phyloP scores from a whole-genome alignment of 805 yeast species.

The Sugiyamaella marilandica region DNA sequence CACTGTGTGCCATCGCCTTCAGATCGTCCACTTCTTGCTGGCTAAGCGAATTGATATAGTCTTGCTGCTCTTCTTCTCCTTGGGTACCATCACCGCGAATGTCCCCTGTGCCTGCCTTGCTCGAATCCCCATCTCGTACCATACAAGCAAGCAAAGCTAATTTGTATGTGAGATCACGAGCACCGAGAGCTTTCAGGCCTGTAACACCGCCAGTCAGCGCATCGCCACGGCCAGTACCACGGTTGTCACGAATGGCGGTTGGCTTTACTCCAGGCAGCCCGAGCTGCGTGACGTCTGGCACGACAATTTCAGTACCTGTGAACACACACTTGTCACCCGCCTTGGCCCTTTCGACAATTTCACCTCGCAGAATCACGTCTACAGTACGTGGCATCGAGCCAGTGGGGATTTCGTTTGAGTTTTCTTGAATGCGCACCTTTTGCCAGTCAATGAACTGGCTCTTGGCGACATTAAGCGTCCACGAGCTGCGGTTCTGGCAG shows the following conservation, averaged over 20 bases:
- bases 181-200: slow-evolving; percentile 90
- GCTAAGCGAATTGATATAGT: slow-evolving; percentile 69
- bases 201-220: slow-evolving; percentile 79
- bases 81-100: slow-evolving; percentile 40
- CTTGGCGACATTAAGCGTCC: slow-evolving; percentile 79
- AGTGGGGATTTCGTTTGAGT: slow-evolving; percentile 93
- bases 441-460: slow-evolving; percentile 96
- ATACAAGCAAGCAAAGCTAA: slow-evolving; percentile 90
- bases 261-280: slow-evolving; percentile 96
- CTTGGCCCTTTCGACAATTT: slow-evolving; percentile 89
- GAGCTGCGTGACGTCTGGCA: slow-evolving; percentile 90
- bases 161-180: slow-evolving; percentile 86
- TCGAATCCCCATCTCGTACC: slow-evolving; percentile 58
- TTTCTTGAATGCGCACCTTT: slow-evolving; percentile 89
- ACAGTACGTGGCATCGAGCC: slow-evolving; percentile 98
- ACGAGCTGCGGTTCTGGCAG: slow-evolving; percentile 79
- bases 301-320: slow-evolving; percentile 90
- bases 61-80: slow-evolving; percentile 72
- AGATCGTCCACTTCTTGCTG: slow-evolving; percentile 80
- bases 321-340: slow-evolving; percentile 95
- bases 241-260: slow-evolving; percentile 62
- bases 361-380: slow-evolving; percentile 90
- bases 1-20: slow-evolving; percentile 85
- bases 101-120: slow-evolving; percentile 34
- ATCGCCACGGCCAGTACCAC: slow-evolving; percentile 54